These are phyloP conservation scores for Leucocoprinus gongylophorus DNA, from an alignment of 1,284 basidiomycete genomes.

Conservation along the genomic window DNA sequence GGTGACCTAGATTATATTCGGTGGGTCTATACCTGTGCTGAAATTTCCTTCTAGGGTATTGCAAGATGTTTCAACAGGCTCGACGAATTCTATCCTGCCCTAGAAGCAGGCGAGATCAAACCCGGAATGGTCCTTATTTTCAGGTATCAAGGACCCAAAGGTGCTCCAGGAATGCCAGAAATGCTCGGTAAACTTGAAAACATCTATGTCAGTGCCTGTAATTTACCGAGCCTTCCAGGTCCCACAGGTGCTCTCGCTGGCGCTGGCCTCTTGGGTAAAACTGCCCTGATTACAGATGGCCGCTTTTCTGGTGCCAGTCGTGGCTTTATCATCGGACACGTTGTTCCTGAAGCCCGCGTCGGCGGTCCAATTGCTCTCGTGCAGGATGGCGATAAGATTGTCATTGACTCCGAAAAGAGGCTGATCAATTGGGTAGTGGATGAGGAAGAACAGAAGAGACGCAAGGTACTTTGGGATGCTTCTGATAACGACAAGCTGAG, in stretches of 20 bases:
- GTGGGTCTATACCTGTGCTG: background rate
- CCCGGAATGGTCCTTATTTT: conserved; percentile 84
- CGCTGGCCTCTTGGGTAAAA: conserved; percentile 85
- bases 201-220: background rate
- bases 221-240: conserved; percentile 32
- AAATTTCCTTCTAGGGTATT: conserved; percentile 39
- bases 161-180: conserved; percentile 97
- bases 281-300: conserved; percentile 93
- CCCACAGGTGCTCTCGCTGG: conserved; percentile 91
- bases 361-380: conserved; percentile 96
- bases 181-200: conserved; percentile 39
- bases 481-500: conserved; percentile 59
- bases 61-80: conserved; percentile 77
- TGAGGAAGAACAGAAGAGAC: conserved; percentile 69
- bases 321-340: conserved; percentile 67
- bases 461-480: conserved; percentile 68
- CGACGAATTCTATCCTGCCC: conserved; percentile 76
- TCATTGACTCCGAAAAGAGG: conserved; percentile 75
- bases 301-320: conserved; percentile 80
- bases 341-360: conserved; percentile 86
- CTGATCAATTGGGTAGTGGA: conserved; percentile 78
- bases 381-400: conserved; percentile 83
- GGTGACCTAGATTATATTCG: conserved; percentile 32
- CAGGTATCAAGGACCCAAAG: conserved; percentile 94
- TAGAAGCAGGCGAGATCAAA: conserved; percentile 80